Conservation (phyloP, 1,139 yeast genomes). For the Pichia sp. region DNA sequence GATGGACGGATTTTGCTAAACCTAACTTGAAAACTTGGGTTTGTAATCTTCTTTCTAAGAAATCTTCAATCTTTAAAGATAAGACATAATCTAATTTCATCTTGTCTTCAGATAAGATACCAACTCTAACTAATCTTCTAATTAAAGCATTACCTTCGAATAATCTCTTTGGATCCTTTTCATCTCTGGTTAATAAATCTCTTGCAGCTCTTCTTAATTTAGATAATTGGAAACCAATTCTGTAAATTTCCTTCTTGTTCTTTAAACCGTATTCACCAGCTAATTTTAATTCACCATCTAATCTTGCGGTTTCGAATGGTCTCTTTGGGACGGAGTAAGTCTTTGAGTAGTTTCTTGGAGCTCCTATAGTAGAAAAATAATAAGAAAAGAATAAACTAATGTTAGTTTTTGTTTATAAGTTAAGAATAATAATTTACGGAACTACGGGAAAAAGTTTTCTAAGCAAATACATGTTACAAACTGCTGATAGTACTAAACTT, state of each 20-base stretch:
- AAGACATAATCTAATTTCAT: slow-evolving; percentile 99
- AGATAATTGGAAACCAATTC: slow-evolving; percentile 97
- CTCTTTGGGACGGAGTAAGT: slow-evolving; percentile 99
- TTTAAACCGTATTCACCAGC: slow-evolving; percentile 99
- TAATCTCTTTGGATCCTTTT: slow-evolving; percentile 99
- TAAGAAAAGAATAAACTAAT: neutral
- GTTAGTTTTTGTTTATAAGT: slow-evolving; percentile 5
- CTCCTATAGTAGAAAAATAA: slow-evolving; percentile 42
- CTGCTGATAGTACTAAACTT: neutral
- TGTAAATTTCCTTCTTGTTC: slow-evolving; percentile 99
- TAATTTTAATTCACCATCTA: slow-evolving; percentile 97
- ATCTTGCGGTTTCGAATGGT: slow-evolving; percentile 98
- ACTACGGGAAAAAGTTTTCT: neutral
- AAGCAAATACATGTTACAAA: neutral
- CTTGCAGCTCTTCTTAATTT: slow-evolving; percentile 99
- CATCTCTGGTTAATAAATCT: slow-evolving; percentile 99
- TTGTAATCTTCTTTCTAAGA: slow-evolving; percentile 99
- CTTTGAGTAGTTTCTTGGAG: slow-evolving; percentile 99
- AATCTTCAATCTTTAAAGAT: slow-evolving; percentile 97
- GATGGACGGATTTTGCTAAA: slow-evolving; percentile 99
- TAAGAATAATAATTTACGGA: neutral
- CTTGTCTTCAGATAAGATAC: slow-evolving; percentile 98
- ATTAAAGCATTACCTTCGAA: slow-evolving; percentile 99
- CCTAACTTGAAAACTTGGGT: slow-evolving; percentile 99
- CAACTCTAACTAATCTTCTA: slow-evolving; percentile 96